Base-by-base conservation (phyloP, 2,329 filamentous ascomycete genomes). In the Hypoxylon sp. region DNA sequence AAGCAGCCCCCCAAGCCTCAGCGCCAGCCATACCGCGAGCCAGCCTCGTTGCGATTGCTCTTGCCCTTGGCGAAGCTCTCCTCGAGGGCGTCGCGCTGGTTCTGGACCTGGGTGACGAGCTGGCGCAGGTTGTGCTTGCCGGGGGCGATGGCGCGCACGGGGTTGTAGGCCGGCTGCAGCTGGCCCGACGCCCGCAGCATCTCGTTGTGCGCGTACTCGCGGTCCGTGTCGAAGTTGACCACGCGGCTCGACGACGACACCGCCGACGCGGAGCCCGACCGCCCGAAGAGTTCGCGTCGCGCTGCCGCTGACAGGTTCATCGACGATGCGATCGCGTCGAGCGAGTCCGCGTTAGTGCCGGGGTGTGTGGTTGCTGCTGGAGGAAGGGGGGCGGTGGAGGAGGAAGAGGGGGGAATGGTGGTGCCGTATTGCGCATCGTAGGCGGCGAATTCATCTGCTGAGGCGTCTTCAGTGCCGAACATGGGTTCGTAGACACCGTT, bases 91-190 rank as follows among this genome's bases (percentile, higher is more conserved):
- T 97, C 94, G 77, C 90, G 90, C 81, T 98, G 94, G 69, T 86
- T 92, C 73, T 89, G 89, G 27, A 93, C 95, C 68, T 92, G 92
- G 80, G 90, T 94, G 72, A 98, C 92, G 74, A 98, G 85, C 82
- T 97, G 94, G 77, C 91, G 90, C 79, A 98, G 84, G 75, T 88
- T 97, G 81, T 98, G 94, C 83, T 98, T 98, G 3, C 94, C 93
- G 2, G 94, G 92, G 25, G 93, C 90, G 77, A 97, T 91, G 2
- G 91, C 84, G 57, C 94, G 91, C 62, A 98, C 91, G 6, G 94
- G 92, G 75, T 95, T 95, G 81, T 97, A 92, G 55, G 89, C 87
- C 60, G 90, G 89, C 55, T 64, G 62, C 76, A 89, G 84, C 78
- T 94, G 89, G 76, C 92, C 91, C 55, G 88, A 83, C 17, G 90